Evolutionary conservation across 2,329 filamentous ascomycete genomes (phyloP), one percentile per base, ranked within the genome.

Genomic region (Sphaerulina populicola): DNA sequence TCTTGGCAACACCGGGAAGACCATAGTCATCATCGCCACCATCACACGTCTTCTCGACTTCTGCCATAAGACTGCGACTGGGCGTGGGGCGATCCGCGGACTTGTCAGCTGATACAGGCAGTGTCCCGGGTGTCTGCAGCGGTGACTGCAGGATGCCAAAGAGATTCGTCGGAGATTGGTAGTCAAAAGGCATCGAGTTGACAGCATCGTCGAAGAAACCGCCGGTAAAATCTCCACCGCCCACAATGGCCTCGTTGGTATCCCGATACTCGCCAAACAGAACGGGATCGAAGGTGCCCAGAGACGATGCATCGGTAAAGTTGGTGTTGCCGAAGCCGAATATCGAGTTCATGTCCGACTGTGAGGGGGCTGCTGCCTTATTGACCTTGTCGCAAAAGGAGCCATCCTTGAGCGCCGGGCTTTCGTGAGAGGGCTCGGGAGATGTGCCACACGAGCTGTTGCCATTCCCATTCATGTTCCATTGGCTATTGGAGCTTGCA

Each of bases 221-320:
- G 58, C 80, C 79, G 66, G 81, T 80, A 68, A 83, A 83, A 58
- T 94, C 86, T 39, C 77, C 79, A 63, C 72, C 83, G 58, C 75
- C 74, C 14, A 94, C 71, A 11, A 94, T 77, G 49, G 84, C 91
- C 51, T 88, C 86, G 63, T 94, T 88, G 0, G 88, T 83, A 64
- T 98, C 93, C 47, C 93, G 83, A 70, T 96, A 97, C 61, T 89
- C 87, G 48, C 86, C 87, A 67, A 96, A 97, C 4, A 97, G 76
- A 49, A 93, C 82, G 0, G 93, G 91, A 56, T 97, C 90, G 62
- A 97, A 96, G 61, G 85, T 83, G 36, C 82, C 78, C 44, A 93
- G 74, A 6, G 62, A 59, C 11, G 61, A 60, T 8, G 60, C 53
- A 37, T 44, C 40, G 4, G 44, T 61, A 55, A 55, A 63, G 37